These are phyloP conservation scores for Sideroxylon spinosum DNA, from an alignment of 179 eudicot species.

Conservation along the genomic window DNA sequence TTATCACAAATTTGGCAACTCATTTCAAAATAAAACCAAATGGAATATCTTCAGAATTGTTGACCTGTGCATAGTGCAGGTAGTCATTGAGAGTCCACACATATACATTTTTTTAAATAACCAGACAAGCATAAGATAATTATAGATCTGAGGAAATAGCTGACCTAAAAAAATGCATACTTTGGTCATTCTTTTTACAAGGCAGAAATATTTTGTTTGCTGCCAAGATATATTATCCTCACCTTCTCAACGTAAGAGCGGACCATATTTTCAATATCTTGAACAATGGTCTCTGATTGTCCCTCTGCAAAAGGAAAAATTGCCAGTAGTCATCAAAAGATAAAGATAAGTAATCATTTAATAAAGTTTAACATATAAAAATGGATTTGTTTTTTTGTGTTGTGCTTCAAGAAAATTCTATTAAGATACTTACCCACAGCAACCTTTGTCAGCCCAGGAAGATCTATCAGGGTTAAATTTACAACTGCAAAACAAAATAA, in stretches of 20 bases:
- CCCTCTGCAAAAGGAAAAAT: constrained; percentile 57
- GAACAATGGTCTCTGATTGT: constrained; percentile 73
- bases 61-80: not conserved
- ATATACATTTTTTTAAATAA: too few relatives aligned
- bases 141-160: not conserved
- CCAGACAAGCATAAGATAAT: not conserved
- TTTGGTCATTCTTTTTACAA: not conserved
- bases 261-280: constrained; percentile 98
- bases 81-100: not conserved
- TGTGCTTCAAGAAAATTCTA: not conserved
- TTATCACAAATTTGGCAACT: not conserved
- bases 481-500: constrained; percentile 67
- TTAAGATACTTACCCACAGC: constrained; percentile 73
- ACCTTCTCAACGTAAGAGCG: constrained; percentile 98
- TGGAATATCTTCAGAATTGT: not conserved
- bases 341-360: not conserved
- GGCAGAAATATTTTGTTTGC: not conserved
- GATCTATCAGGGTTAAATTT: constrained; percentile 96
- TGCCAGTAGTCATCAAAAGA: not conserved
- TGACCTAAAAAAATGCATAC: not conserved
- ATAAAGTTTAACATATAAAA: not conserved
- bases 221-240: constrained; percentile 15
- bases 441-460: constrained; percentile 96
- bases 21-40: not conserved
- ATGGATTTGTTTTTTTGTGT: not conserved